Percentiles rank a stretch among this genome's conserved stretches.
Evolutionary conservation across 1,284 basidiomycete species (phyloP).

Genomic region (Tranzscheliella williamsii): DNA sequence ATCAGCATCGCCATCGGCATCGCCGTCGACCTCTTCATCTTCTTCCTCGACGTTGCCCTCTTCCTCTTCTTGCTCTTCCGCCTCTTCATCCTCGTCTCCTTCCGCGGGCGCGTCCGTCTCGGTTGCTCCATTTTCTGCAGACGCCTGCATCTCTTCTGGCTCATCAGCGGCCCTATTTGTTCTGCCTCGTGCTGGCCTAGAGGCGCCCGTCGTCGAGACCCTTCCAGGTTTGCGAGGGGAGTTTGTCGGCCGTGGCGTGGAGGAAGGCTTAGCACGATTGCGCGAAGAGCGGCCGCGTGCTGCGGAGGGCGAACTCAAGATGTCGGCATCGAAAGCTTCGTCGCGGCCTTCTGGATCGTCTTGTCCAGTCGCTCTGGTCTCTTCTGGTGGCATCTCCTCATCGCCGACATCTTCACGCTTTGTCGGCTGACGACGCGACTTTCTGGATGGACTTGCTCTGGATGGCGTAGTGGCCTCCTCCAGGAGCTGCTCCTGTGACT

Average conservation of each 20-base stretch:
- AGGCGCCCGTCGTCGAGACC: background rate
- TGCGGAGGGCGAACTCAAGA: constrained; percentile 3
- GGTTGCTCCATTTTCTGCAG: too few species aligned
- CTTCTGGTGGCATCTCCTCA: constrained; percentile 4
- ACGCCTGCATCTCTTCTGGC: background rate
- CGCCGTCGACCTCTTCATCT: constrained; percentile 7
- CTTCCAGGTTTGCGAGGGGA: constrained; percentile 2
- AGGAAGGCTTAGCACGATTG: constrained; percentile 12
- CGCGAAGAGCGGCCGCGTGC: constrained; percentile 18
- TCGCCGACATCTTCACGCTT: constrained; percentile 13
- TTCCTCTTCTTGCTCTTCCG: constrained; percentile 1
- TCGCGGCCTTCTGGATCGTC: constrained; percentile 2
- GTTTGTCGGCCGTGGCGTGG: constrained; percentile 15
- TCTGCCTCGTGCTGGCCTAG: constrained; percentile 12
- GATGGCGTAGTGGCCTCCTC: constrained; percentile 4
- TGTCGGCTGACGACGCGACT: constrained; percentile 20
- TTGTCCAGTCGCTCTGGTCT: background rate
- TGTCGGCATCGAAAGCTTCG: constrained; percentile 1
- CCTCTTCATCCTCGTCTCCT: constrained; percentile 8
- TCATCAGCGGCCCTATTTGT: constrained; percentile 8
- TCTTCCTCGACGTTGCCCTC: constrained; percentile 4
- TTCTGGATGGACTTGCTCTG: constrained; percentile 23
- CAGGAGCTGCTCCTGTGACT: constrained; percentile 20
- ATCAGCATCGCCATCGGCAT: constrained; percentile 12
- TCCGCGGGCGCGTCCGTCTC: background rate